Percentiles rank a stretch among this genome's conserved stretches.
phyloP scores from a whole-genome alignment of 1,284 basidiomycete species.

The Xerocomus nothofagi region DNA sequence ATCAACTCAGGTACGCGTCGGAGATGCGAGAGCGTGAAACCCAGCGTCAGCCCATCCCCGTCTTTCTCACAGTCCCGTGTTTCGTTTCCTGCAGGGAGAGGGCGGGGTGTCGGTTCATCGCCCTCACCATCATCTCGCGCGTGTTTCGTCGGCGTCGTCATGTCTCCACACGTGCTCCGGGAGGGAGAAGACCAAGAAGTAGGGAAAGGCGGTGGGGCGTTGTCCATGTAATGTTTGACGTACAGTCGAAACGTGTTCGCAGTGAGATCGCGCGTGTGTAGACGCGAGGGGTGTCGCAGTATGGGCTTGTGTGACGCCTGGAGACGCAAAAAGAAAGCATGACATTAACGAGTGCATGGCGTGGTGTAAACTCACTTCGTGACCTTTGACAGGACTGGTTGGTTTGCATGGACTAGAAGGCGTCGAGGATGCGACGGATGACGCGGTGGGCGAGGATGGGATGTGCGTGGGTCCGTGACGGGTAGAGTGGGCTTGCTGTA shows the following conservation, averaged over 20 bases:
- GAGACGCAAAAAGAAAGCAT: not conserved
- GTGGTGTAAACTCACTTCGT: constrained; percentile 9
- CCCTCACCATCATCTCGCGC: not conserved
- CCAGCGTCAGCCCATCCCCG: constrained; percentile 32
- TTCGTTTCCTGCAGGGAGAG: not conserved
- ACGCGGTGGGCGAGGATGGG: constrained; percentile 21
- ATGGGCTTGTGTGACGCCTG: constrained; percentile 32
- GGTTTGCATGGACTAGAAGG: constrained; percentile 32
- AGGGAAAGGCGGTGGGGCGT: constrained; percentile 29
- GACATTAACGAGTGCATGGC: not conserved
- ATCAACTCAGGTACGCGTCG: constrained; percentile 71
- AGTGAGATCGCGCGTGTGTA: constrained; percentile 64
- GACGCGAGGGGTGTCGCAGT: constrained; percentile 66
- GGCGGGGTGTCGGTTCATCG: constrained; percentile 17
- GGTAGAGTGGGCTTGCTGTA: not conserved
- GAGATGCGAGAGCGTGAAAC: constrained; percentile 70
- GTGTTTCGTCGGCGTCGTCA: constrained; percentile 28
- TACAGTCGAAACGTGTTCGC: constrained; percentile 70
- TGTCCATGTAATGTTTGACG: constrained; percentile 74
- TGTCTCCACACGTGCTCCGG: not conserved
- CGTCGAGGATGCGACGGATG: constrained; percentile 29
- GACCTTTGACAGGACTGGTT: constrained; percentile 17
- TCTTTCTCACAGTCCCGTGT: not conserved
- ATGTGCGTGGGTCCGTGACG: constrained; percentile 1
- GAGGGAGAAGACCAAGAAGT: constrained; percentile 3